Base-by-base conservation (phyloP, 2,329 filamentous ascomycete genomes). In the Diplodia corticola region DNA sequence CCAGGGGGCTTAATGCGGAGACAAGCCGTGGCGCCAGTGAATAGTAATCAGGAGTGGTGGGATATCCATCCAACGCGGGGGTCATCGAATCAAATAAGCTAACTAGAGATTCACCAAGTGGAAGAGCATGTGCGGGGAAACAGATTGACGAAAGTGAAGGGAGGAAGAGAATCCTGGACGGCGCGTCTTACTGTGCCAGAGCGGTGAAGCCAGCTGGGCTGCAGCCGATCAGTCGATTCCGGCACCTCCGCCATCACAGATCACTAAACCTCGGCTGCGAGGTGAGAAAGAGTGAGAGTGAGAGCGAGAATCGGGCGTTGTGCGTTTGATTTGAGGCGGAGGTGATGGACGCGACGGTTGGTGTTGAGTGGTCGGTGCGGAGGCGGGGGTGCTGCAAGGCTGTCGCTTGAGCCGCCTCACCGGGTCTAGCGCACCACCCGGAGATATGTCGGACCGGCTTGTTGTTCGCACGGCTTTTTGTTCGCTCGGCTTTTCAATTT, bases 361-460 rank as follows among this genome's bases (percentile, higher is more conserved):
- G 37, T 30, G 28, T 26, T 33, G 50, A 30, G 50, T 33, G 50
- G 24, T 53, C 24, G 13, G 26, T 53, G 55, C 37, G 13, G 22
- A 24, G 17, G 40, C 28, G 17, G 51, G 20, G 55, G n/a, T n/a
- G n/a, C 37, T 28, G 55, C 51, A 35, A 22, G 37, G 37, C 55
- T 17, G 40, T 61, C 57, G 57, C 57, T 48, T 61, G 22, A 7
- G 40, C 28, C 26, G 22, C 57, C 57, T 5, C 10, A 5, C n/a
- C 26, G 4, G 28, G 24, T 4, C 40, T 61, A 61, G 57, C 57
- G 57, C 57, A 4, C n/a, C 26, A 44, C 44, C 49, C 57, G 57
- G 57, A 26, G 48, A 48, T 61, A 61, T 17, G 57, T 61, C 57
- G 57, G 57, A 5, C 57, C 57, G 57, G 57, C 40, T 61, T 61